phyloP scores from a whole-genome alignment of 2,329 filamentous ascomycete species.

The Diaporthe sp. region DNA sequence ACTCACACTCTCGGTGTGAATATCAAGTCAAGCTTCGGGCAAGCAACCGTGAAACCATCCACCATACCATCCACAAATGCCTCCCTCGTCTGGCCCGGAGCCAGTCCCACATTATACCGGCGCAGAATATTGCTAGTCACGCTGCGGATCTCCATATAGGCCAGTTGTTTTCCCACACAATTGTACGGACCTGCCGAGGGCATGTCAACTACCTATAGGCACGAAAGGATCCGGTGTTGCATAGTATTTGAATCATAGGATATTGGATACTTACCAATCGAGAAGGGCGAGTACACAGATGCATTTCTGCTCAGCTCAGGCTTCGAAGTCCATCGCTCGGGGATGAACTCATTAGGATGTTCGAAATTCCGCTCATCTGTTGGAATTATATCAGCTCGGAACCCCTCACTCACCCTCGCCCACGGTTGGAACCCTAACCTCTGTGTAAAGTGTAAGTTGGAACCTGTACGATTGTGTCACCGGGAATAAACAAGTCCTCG shows the following conservation, averaged over 20 bases:
- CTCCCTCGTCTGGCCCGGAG: slow-evolving; percentile 34
- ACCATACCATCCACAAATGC: slow-evolving; percentile 28
- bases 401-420: too few relatives aligned
- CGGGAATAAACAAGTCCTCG: slow-evolving; percentile 33
- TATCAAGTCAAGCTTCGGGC: slow-evolving; percentile 32
- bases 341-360: slow-evolving; percentile 48
- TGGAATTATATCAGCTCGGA: not conserved
- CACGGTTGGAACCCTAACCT: not conserved
- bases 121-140: slow-evolving; percentile 29
- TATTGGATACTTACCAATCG: slow-evolving; percentile 19
- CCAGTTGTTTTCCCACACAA: slow-evolving; percentile 38
- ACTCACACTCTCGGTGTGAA: slow-evolving; percentile 32
- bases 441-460: slow-evolving; percentile 33
- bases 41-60: slow-evolving; percentile 38
- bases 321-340: slow-evolving; percentile 52
- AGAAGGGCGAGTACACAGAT: slow-evolving; percentile 38
- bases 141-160: slow-evolving; percentile 37
- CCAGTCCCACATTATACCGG: slow-evolving; percentile 33
- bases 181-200: slow-evolving; percentile 29
- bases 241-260: not conserved
- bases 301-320: slow-evolving; percentile 46
- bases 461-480: slow-evolving; percentile 31
- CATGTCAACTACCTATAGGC: not conserved
- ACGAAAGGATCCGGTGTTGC: not conserved
- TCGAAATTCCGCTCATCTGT: slow-evolving; percentile 42